Conservation (phyloP, 2,329 filamentous ascomycete genomes). For the Fusarium armeniacum region DNA sequence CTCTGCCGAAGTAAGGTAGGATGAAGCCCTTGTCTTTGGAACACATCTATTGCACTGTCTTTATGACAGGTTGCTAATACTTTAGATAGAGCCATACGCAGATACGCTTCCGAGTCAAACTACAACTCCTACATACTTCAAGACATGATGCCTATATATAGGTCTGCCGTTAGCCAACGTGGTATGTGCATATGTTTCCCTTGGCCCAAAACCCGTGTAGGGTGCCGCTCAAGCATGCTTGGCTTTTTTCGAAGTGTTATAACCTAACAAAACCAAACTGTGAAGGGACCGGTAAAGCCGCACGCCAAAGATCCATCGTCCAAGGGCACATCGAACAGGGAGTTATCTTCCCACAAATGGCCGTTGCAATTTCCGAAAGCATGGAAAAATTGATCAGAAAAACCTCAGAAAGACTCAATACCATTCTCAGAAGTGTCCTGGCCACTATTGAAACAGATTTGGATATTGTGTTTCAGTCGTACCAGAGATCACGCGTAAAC, state of each 20-base stretch:
- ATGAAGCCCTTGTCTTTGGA: no score
- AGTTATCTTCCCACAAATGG: slow-evolving; percentile 8
- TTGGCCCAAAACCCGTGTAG: no score
- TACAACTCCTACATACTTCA: slow-evolving; percentile 33
- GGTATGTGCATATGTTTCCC: background rate
- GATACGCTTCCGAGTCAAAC: slow-evolving; percentile 33
- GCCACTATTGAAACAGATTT: background rate
- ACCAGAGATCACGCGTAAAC: background rate
- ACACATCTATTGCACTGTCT: background rate
- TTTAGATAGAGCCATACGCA: slow-evolving; percentile 12
- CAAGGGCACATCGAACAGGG: slow-evolving; percentile 18
- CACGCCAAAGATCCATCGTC: slow-evolving; percentile 6
- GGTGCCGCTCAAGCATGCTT: background rate
- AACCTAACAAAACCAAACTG: background rate
- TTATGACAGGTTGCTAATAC: background rate
- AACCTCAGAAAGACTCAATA: background rate
- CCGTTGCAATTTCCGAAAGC: slow-evolving; percentile 1
- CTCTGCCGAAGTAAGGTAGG: slow-evolving; percentile 19
- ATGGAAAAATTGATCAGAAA: slow-evolving; percentile 6
- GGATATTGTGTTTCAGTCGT: slow-evolving; percentile 13
- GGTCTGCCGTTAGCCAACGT: background rate
- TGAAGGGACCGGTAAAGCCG: background rate
- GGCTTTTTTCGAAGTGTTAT: background rate
- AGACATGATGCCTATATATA: slow-evolving; percentile 30
- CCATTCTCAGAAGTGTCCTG: background rate